Evolutionary conservation across 2,329 filamentous ascomycete genomes (phyloP).

Genomic region (Ramularia collo-cygni): DNA sequence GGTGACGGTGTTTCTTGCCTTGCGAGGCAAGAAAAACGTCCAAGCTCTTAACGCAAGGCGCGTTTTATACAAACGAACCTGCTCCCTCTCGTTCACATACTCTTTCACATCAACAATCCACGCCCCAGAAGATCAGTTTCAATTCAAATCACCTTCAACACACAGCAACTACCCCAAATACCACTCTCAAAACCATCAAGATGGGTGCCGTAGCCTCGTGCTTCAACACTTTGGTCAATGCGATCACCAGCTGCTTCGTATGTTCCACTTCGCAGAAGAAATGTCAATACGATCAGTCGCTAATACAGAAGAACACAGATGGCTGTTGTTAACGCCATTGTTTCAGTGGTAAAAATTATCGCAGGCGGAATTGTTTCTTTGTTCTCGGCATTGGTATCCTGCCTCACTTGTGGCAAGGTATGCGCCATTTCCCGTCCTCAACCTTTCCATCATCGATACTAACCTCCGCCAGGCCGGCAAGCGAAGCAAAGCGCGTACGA

Average conservation of each 20-base stretch:
- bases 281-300: neutral
- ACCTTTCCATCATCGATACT: too few species aligned
- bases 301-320: constrained; percentile 29
- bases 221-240: constrained; percentile 38
- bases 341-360: constrained; percentile 37
- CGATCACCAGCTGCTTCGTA: constrained; percentile 36
- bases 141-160: neutral
- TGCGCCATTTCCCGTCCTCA: neutral
- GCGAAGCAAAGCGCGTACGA: constrained; percentile 32
- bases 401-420: constrained; percentile 42
- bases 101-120: too few species aligned
- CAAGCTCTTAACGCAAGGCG: too few species aligned
- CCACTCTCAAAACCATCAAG: constrained; percentile 32
- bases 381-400: too few species aligned
- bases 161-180: constrained; percentile 2
- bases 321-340: too few species aligned
- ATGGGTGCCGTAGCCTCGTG: constrained; percentile 84
- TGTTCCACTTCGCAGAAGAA: neutral
- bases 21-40: too few species aligned
- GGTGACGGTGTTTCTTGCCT: too few species aligned
- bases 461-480: constrained; percentile 27
- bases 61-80: neutral
- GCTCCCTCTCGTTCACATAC: too few species aligned
- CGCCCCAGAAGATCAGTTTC: too few species aligned
- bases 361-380: constrained; percentile 44